Conservation (phyloP, 1,284 basidiomycete genomes). For the Sporisorium exsertum region DNA sequence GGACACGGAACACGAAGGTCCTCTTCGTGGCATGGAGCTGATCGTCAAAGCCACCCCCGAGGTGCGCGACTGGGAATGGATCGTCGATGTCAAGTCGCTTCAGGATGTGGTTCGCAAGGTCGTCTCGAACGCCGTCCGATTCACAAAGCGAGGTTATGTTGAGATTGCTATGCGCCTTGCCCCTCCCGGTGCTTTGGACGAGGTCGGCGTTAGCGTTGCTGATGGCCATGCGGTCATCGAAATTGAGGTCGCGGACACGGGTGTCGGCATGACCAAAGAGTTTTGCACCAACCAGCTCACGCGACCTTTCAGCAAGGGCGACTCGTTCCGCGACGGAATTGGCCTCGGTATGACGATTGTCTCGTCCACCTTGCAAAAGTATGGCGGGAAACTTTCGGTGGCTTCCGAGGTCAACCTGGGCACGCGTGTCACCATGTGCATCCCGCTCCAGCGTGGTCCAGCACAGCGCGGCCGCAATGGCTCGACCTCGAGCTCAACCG, state of each 20-base stretch:
- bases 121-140: slow-evolving; percentile 55
- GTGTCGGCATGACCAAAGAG: slow-evolving; percentile 51
- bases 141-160: slow-evolving; percentile 46
- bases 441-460: slow-evolving; percentile 29
- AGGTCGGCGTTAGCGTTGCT: slow-evolving; percentile 12
- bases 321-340: slow-evolving; percentile 54
- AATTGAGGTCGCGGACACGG: slow-evolving; percentile 44
- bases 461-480: slow-evolving; percentile 13
- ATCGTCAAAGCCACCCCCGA: slow-evolving; percentile 48
- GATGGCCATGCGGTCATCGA: slow-evolving; percentile 33
- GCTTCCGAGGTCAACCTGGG: slow-evolving; percentile 48
- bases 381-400: slow-evolving; percentile 50
- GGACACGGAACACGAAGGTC: slow-evolving; percentile 10
- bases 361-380: slow-evolving; percentile 46
- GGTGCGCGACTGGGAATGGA: slow-evolving; percentile 30
- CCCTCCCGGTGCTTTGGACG: slow-evolving; percentile 20
- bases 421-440: slow-evolving; percentile 48
- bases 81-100: slow-evolving; percentile 32
- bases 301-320: slow-evolving; percentile 54
- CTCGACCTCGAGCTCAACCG: neutral
- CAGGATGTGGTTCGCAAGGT: slow-evolving; percentile 55
- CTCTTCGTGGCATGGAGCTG: slow-evolving; percentile 33
- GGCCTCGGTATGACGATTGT: slow-evolving; percentile 60
- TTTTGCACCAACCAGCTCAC: slow-evolving; percentile 47
- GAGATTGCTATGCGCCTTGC: slow-evolving; percentile 37